Evolutionary conservation across 805 yeast genomes (phyloP).

Genomic region (Barnettozyma californica): DNA sequence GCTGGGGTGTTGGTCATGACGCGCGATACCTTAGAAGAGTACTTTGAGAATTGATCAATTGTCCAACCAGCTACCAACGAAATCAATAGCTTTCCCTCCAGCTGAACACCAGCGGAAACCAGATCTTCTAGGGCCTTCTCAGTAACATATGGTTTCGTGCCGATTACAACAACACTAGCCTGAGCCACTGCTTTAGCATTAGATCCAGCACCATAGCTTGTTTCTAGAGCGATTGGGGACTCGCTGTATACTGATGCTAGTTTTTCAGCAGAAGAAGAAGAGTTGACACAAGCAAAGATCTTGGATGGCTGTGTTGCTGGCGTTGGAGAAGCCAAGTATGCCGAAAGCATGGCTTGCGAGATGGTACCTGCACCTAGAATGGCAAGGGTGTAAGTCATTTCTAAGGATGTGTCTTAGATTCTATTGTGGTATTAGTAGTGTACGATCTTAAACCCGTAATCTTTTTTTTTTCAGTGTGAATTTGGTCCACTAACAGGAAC

Average conservation of each 20-base stretch:
- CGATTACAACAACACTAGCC: constrained; percentile 72
- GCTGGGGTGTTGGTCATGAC: constrained; percentile 99
- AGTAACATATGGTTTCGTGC: constrained; percentile 84
- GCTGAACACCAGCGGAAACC: constrained; percentile 26
- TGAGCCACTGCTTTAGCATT: constrained; percentile 55
- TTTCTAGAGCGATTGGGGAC: constrained; percentile 42
- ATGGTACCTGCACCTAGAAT: constrained; percentile 92
- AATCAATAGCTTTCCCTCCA: constrained; percentile 56
- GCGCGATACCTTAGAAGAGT: constrained; percentile 60
- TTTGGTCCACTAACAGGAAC: no score
- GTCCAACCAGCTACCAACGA: constrained; percentile 94
- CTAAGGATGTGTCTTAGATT: background rate
- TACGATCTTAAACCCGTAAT: no score
- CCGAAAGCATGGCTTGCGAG: constrained; percentile 89
- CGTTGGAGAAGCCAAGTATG: constrained; percentile 50
- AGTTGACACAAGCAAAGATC: constrained; percentile 74
- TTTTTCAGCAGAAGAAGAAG: constrained; percentile 43
- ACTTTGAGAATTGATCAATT: constrained; percentile 53
- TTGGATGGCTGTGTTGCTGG: constrained; percentile 51
- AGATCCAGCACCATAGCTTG: constrained; percentile 38
- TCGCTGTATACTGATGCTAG: constrained; percentile 42
- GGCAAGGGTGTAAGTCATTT: constrained; percentile 49
- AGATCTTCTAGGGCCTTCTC: constrained; percentile 53
- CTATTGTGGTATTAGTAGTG: no score
- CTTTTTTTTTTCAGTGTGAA: background rate